A percentile compares a stretch with the other conserved stretches of the same genome.
phyloP scores from a whole-genome alignment of 176 grass and related monocot genomes.

The Canna indica region DNA sequence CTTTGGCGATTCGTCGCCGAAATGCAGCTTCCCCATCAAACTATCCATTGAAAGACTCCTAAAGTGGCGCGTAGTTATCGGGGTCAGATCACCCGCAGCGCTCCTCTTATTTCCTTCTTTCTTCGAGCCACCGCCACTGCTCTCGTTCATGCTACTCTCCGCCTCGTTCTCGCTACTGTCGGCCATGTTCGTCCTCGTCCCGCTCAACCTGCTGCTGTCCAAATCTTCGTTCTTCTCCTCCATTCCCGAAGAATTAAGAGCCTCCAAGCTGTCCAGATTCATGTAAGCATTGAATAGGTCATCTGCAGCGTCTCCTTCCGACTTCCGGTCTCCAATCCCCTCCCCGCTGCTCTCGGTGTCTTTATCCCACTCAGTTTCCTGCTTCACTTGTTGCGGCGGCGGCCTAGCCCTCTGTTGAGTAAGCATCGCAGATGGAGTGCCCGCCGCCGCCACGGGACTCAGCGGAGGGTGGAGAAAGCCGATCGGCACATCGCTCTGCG shows the following conservation, averaged over 20 bases:
- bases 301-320: conserved; percentile 20
- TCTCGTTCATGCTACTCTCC: conserved; percentile 38
- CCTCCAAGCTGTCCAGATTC: conserved; percentile 69
- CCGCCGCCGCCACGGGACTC: background rate
- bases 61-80: conserved; percentile 38
- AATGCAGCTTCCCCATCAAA: conserved; percentile 82
- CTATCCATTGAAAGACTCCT: conserved; percentile 86
- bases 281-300: conserved; percentile 87
- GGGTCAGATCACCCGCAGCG: conserved; percentile 17
- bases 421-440: background rate
- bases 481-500: conserved; percentile 14
- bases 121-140: conserved; percentile 24
- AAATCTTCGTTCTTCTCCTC: conserved; percentile 42
- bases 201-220: conserved; percentile 33
- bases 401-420: background rate
- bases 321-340: background rate
- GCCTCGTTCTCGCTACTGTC: conserved; percentile 27
- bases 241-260: conserved; percentile 56
- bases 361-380: background rate
- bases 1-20: conserved; percentile 58
- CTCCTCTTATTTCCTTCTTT: conserved; percentile 38
- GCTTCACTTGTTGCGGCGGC: conserved; percentile 1
- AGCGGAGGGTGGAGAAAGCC: background rate
- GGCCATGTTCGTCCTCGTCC: conserved; percentile 18
- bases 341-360: conserved; percentile 3